Percentiles rank a stretch among this genome's conserved stretches.
These are phyloP conservation scores for Neocallimastix lanati DNA, from an alignment of 192 early-diverging fungal genomes.

Conservation along the genomic window DNA sequence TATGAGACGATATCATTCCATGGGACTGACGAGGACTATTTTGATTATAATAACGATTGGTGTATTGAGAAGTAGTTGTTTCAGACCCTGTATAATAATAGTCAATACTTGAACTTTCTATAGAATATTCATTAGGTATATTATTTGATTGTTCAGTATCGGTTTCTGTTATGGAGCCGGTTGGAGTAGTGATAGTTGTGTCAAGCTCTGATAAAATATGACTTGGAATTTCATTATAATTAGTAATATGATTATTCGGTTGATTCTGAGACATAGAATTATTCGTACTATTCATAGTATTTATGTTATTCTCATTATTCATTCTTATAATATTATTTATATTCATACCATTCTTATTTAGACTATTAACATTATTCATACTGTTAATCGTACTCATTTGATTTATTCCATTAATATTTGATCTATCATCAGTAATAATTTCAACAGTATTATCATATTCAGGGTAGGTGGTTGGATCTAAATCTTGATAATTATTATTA, in stretches of 20 bases:
- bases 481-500: neutral
- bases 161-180: neutral
- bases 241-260: neutral
- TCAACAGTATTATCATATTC: neutral
- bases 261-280: too few relatives aligned
- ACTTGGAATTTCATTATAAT: neutral
- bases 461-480: neutral
- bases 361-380: too few relatives aligned
- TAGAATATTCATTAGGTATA: too few relatives aligned
- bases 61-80: too few relatives aligned
- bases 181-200: neutral
- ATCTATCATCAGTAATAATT: neutral
- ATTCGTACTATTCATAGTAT: too few relatives aligned
- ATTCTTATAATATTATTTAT: too few relatives aligned
- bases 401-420: neutral
- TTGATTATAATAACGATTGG: neutral
- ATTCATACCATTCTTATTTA: neutral
- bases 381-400: neutral
- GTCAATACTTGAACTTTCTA: neutral
- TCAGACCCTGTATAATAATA: neutral
- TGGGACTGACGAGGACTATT: too few relatives aligned
- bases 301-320: too few relatives aligned
- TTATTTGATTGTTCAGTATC: neutral
- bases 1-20: too few relatives aligned
- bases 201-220: neutral